Base-by-base conservation (phyloP, 768 basidiomycete species). In the Paxillus ammoniavirescens region DNA sequence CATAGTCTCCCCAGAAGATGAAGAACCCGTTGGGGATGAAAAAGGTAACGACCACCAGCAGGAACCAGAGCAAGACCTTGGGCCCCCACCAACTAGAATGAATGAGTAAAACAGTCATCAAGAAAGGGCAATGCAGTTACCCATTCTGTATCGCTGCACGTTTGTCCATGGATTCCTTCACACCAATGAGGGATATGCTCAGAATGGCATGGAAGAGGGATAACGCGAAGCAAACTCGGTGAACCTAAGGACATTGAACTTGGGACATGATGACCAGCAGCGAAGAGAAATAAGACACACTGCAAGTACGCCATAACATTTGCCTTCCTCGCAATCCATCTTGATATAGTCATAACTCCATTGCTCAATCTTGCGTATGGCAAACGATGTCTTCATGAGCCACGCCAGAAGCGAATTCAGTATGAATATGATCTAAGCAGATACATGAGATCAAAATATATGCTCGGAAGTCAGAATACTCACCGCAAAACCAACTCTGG, bases 1-100 rank as follows among this genome's bases (percentile, higher is more conserved):
- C 73, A 64, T 97, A 96, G 61, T 95, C 93, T 33, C 94, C 95
- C 89, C 93, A 98, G 70, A 97, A 91, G 75, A 98, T 94, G 76
- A 98, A 98, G 94, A 89, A 87, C 44, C 82, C 89, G 69, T 98
- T 98, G 0, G 96, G 97, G 64, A 98, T 96, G 71, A 95, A 87
- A 79, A 98, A 99, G 1, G 91, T 87, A 21, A 89, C 71, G 57
- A 79, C 79, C 44, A 93, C 76, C 53, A 99, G 82, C 56, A 93
- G 63, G 35, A 97, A 67, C 92, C 95, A 99, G 8, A 90, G 75
- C 8, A 97, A 78, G 47, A 91, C 85, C 68, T 99, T 99, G 2
- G 94, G 96, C 21, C 97, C 97, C 97, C 97, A 99, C 94, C 94
- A 99, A 28, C 94, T 96, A 60, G 15, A 26, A 26, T 30, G 35